A percentile compares a stretch with the other conserved stretches of the same genome.
phyloP scores from a whole-genome alignment of 2,329 filamentous ascomycete genomes.

The Neobulgaria alba region DNA sequence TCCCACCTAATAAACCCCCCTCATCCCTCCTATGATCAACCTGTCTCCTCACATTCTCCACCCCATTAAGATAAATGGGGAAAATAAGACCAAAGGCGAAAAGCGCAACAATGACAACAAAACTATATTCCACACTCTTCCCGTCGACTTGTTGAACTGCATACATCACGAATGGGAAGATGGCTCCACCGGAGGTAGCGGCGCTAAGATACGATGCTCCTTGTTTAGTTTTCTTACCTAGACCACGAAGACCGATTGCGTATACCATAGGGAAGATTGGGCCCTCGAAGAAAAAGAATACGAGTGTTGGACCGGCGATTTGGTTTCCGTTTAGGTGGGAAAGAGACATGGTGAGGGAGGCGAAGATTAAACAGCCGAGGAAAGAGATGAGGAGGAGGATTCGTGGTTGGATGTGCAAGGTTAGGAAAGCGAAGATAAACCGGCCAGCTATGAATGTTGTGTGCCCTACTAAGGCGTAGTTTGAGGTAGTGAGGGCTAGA shows the following conservation, averaged over 20 bases:
- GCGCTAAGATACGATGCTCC: constrained; percentile 66
- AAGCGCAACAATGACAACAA: constrained; percentile 23
- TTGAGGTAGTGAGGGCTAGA: constrained; percentile 46
- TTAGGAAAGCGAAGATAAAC: constrained; percentile 57
- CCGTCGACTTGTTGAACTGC: constrained; percentile 15
- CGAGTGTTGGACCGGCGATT: constrained; percentile 50
- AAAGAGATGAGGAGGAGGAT: constrained; percentile 60
- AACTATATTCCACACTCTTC: constrained; percentile 16
- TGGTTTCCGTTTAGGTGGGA: constrained; percentile 36
- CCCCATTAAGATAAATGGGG: constrained; percentile 23
- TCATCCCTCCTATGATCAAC: constrained; percentile 17
- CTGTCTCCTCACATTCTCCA: constrained; percentile 15
- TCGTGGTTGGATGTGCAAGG: constrained; percentile 53
- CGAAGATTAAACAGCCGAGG: constrained; percentile 49
- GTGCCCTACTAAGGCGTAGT: constrained; percentile 66
- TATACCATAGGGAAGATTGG: constrained; percentile 80
- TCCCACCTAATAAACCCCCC: constrained; percentile 1
- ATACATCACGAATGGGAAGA: constrained; percentile 24
- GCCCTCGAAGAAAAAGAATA: constrained; percentile 74
- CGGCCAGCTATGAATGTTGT: constrained; percentile 65
- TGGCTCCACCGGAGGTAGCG: constrained; percentile 18
- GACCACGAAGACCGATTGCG: constrained; percentile 67
- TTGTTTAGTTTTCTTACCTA: constrained; percentile 72
- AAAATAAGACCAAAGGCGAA: constrained; percentile 19
- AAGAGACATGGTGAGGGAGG: constrained; percentile 40